Base-by-base conservation (phyloP, 2,329 filamentous ascomycete species). In the Colletotrichum destructivum region DNA sequence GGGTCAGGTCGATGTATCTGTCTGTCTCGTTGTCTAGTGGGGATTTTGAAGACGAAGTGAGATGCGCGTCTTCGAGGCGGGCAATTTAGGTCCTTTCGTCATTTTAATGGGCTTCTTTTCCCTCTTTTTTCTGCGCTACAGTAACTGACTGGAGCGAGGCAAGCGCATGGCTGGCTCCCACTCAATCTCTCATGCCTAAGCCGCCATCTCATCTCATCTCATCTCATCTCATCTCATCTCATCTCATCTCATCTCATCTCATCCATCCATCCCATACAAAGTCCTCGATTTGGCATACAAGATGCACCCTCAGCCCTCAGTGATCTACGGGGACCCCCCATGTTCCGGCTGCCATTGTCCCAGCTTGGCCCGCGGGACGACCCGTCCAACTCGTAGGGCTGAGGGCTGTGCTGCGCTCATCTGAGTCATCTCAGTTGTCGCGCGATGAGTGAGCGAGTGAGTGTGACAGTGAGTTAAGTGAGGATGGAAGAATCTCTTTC, bases 321-420 rank as follows among this genome's bases (percentile, higher is more conserved):
- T 52, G 13, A 49, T 42, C 1, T 15, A 52, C 21, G 23, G 42
- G 52, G 31, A 11, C n/a, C 56, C 67, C 55, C 67, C 49, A 65
- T 46, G 61, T n/a, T 62, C 40, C 4, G n/a, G 2, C 11, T 55
- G 54, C 52, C 60, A 47, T 64, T 40, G 23, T 64, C 65, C 66
- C 18, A 61, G 49, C 65, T 49, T 55, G 47, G 46, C 59, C 47
- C 21, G 26, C 65, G 69, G 69, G 65, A 64, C 69, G 59, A 69
- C 54, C 69, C 69, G 69, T 62, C 35, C 52, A 56, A 26, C 8
- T 38, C 21, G 18, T 69, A 72, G 69, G 69, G 69, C 69, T 72
- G 69, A 69, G 31, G 51, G 46, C 12, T 23, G 47, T 66, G 44
- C 46, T 61, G 44, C 38, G 38, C 23, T 51, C 42, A 18, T 44